Base-by-base conservation (phyloP, 78 protist genomes). In the Monosiga brevicollis region DNA sequence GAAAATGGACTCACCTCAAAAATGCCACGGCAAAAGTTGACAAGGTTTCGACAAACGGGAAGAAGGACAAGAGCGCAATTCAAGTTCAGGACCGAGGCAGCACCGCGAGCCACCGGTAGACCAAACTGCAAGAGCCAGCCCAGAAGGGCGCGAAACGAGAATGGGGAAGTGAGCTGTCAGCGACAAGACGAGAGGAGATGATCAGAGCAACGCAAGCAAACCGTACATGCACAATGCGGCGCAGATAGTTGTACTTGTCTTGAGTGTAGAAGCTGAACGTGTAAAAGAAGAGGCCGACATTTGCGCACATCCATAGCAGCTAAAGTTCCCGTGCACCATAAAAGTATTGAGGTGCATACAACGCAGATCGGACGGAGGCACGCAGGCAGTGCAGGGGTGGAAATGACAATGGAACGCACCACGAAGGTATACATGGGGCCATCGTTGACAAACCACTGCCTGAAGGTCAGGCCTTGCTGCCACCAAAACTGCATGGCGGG, bases 41-140 rank as follows among this genome's bases (percentile, higher is more conserved):
- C 43, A 43, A 92, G 82, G 75, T 91, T 90, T 42, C 95, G 86
- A 29, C 89, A 76, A 36, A 94, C 94, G 38, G 95, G 90, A 2
- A 94, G 83, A 34, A 94, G 55, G 73, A 94, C 73, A 9, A 94
- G 20, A 34, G 92, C 91, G 62, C 88, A 83, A 77, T 91, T 85
- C 38, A 93, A 78, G 83, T 88, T 90, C 15, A 91, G 78, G 36
- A 84, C 11, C 9, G 84, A 55, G 22, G 93, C 94, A 24, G 79
- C 34, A 24, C 87, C 88, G 74, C 93, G 84, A 25, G 93, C 94
- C 0, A 84, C 22, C 37, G 89, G 39, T 36, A 40, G 80, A 38
- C 89, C 89, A 42, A 72, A 75, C 26, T 54, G 54, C 10, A n/a
- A 26, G 35, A 49, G 71, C 15, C 83, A 15, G 86, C 87, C 62